A percentile compares a stretch with the other conserved stretches of the same genome.
Evolutionary conservation across 805 yeast genomes (phyloP).

Genomic region (Ogataea ramenticola): DNA sequence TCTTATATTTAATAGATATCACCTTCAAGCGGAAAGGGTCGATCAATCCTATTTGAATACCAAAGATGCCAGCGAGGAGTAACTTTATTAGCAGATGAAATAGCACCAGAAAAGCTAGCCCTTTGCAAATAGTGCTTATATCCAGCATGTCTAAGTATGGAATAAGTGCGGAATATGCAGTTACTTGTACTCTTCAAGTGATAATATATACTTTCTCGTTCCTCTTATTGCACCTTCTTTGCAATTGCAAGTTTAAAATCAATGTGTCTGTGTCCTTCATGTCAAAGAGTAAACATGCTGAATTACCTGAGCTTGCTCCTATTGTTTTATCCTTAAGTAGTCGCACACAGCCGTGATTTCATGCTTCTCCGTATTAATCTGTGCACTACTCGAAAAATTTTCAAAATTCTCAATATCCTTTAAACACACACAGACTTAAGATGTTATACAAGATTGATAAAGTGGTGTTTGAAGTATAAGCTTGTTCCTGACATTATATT

Average conservation of each 20-base stretch:
- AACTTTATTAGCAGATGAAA: neutral
- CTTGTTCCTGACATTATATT: too few species aligned
- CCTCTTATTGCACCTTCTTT: too few species aligned
- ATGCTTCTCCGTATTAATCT: neutral
- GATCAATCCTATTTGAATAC: conserved; percentile 20
- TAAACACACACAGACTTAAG: too few species aligned
- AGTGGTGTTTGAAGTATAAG: too few species aligned
- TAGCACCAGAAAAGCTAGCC: neutral
- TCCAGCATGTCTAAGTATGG: neutral
- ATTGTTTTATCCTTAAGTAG: neutral
- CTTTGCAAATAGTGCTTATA: neutral
- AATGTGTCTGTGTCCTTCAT: too few species aligned
- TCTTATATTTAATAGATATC: conserved; percentile 7
- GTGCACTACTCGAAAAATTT: neutral
- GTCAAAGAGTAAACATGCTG: too few species aligned
- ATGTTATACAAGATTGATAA: too few species aligned
- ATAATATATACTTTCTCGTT: too few species aligned
- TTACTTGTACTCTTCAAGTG: too few species aligned
- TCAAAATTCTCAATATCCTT: neutral
- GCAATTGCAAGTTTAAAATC: too few species aligned
- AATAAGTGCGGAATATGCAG: too few species aligned
- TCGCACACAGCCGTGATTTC: neutral
- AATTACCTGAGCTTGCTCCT: too few species aligned
- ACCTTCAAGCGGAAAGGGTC: conserved; percentile 21
- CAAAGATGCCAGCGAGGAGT: conserved; percentile 8